These are phyloP conservation scores for Verticillium dahliae DNA, from an alignment of 2,329 filamentous ascomycete genomes.

Conservation along the genomic window DNA sequence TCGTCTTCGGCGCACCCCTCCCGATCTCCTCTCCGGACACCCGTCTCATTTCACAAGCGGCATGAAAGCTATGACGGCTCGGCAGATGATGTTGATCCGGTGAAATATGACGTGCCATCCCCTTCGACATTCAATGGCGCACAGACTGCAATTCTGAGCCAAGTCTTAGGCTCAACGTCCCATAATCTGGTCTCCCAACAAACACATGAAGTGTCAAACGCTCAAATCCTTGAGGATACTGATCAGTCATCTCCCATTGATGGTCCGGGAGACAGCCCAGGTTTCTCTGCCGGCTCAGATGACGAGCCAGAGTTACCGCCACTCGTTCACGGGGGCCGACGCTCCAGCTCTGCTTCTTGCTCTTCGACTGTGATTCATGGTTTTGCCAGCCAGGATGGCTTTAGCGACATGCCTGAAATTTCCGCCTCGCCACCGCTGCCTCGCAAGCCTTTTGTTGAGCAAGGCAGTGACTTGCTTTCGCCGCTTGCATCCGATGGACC, in stretches of 20 bases:
- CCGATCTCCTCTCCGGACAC: neutral
- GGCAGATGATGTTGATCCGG: constrained; percentile 1
- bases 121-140: neutral
- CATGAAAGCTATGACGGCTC: neutral
- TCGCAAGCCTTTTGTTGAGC: constrained; percentile 16
- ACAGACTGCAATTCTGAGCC: neutral
- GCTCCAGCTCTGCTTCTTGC: constrained; percentile 24
- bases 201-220: neutral
- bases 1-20: neutral
- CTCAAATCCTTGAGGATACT: constrained; percentile 2
- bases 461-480: neutral
- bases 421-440: constrained; percentile 36
- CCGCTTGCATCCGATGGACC: neutral
- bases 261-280: neutral
- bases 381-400: constrained; percentile 30
- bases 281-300: constrained; percentile 7
- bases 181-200: constrained; percentile 2
- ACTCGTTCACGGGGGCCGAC: constrained; percentile 21
- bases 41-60: neutral
- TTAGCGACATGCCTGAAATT: constrained; percentile 35
- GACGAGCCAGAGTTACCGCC: constrained; percentile 29
- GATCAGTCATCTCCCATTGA: neutral
- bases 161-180: neutral
- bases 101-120: constrained; percentile 1
- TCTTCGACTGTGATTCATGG: constrained; percentile 32